Base-by-base conservation (phyloP, 1,284 basidiomycete genomes). In the Leccinum brunneo-olivaceum region DNA sequence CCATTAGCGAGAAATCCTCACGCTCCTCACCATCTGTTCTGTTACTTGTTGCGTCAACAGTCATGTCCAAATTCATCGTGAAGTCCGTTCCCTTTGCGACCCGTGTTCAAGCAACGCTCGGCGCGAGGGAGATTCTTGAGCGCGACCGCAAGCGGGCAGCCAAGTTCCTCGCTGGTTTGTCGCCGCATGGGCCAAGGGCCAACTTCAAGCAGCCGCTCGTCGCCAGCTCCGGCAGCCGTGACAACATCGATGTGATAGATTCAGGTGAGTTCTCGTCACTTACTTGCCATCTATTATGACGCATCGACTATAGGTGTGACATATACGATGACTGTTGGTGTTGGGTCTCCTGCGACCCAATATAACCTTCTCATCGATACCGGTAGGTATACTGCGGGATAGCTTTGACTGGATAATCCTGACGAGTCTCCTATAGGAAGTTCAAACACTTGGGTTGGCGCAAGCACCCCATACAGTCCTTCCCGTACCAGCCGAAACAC, bases 341-440 rank as follows among this genome's bases (percentile, higher is more conserved):
- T 78, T 15, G 75, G 76, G 15, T 63, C 34, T 41, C 74, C 74
- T 14, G 50, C 70, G 1, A 73, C 68, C 6, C 40, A 64, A 33
- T 74, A 59, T 34, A 66, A 56, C 2, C 70, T 81, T 42, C 60
- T 80, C 46, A 73, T 81, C 33, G 78, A 80, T 48, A 80, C 75
- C 0, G 77, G 75, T 62, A 43, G 14, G 55, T 39, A 27, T 28
- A 14, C 15, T 18, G 32, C 56, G 58, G 33, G n/a, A 16, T 6
- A 5, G 18, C 6, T 7, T 23, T 3, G 15, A 8, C 38, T 57
- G 57, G 15, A 25, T 30, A 30, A 19, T 20, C 23, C 25, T 20
- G 35, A 38, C 16, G n/a, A n/a, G 10, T 30, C 43, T 12, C 28
- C 43, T 23, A 39, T n/a, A 62, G 60, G 58, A 28, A 61, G 60